Percentiles rank a stretch among this genome's conserved stretches.
Evolutionary conservation across 2,329 filamentous ascomycete species (phyloP).

Genomic region (Cladophialophora carrionii): DNA sequence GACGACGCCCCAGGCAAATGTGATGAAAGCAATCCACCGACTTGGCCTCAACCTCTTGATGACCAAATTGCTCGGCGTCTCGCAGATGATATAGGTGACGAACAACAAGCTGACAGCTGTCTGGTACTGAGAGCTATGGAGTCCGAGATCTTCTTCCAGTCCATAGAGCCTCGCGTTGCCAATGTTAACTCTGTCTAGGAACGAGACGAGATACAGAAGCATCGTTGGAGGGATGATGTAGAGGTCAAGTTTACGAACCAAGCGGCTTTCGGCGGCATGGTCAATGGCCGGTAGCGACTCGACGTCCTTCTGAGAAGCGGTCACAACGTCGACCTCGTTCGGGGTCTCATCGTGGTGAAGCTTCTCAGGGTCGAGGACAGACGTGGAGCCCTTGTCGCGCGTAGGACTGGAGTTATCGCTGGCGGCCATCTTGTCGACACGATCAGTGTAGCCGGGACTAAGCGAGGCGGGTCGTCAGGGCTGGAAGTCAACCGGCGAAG

Average conservation of each 20-base stretch:
- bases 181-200: constrained; percentile 52
- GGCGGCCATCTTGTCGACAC: constrained; percentile 18
- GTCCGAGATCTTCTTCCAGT: constrained; percentile 49
- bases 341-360: constrained; percentile 1
- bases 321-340: constrained; percentile 6
- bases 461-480: neutral
- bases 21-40: constrained; percentile 53
- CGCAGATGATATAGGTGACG: constrained; percentile 57
- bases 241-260: constrained; percentile 48
- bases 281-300: constrained; percentile 30
- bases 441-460: neutral
- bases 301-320: constrained; percentile 18
- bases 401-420: constrained; percentile 26
- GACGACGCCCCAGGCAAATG: constrained; percentile 51
- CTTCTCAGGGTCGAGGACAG: constrained; percentile 18
- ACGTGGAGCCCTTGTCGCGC: constrained; percentile 2
- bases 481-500: neutral
- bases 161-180: constrained; percentile 54
- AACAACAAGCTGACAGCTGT: constrained; percentile 69
- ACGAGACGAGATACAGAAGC: constrained; percentile 66
- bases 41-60: constrained; percentile 55
- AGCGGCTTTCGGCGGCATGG: constrained; percentile 30
- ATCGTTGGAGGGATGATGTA: constrained; percentile 50
- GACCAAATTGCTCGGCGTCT: constrained; percentile 49
- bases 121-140: constrained; percentile 65